These are phyloP conservation scores for Hawksworthiomyces lignivorus DNA, from an alignment of 2,329 filamentous ascomycete species.

Conservation along the genomic window DNA sequence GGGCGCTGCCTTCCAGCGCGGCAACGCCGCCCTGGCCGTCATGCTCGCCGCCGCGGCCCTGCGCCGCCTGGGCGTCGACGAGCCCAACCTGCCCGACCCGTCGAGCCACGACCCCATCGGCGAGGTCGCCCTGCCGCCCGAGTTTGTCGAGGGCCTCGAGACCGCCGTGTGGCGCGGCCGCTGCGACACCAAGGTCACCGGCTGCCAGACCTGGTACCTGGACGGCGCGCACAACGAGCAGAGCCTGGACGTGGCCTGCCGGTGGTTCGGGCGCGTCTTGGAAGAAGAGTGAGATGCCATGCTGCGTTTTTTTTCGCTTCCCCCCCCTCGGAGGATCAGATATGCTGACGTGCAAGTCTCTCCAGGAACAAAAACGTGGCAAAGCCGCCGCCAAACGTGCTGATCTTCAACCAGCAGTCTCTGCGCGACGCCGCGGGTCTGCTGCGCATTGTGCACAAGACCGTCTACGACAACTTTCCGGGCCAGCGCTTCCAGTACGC, in stretches of 20 bases:
- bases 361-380: background rate
- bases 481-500: conserved; percentile 56
- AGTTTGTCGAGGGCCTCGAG: conserved; percentile 59
- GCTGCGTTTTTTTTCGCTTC: too few relatives aligned
- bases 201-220: conserved; percentile 63
- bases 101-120: conserved; percentile 35
- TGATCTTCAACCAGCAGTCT: conserved; percentile 92
- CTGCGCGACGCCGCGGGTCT: conserved; percentile 65
- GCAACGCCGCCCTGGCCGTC: conserved; percentile 21
- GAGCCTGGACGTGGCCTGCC: conserved; percentile 66
- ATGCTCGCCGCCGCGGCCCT: conserved; percentile 33
- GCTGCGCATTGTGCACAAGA: conserved; percentile 40
- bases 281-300: conserved; percentile 1
- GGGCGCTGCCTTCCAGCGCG: conserved; percentile 16
- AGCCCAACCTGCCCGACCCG: conserved; percentile 37
- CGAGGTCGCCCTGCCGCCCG: conserved; percentile 32
- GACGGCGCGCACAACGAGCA: conserved; percentile 84
- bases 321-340: too few relatives aligned
- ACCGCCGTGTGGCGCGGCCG: conserved; percentile 64
- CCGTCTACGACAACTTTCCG: conserved; percentile 25
- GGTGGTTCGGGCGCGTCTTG: conserved; percentile 59
- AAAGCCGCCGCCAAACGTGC: conserved; percentile 26
- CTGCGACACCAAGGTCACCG: conserved; percentile 55
- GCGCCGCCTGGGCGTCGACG: conserved; percentile 43
- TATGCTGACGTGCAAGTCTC: too few relatives aligned